Base-by-base conservation (phyloP, 2,329 filamentous ascomycete species). In the Fusarium xyrophilum region DNA sequence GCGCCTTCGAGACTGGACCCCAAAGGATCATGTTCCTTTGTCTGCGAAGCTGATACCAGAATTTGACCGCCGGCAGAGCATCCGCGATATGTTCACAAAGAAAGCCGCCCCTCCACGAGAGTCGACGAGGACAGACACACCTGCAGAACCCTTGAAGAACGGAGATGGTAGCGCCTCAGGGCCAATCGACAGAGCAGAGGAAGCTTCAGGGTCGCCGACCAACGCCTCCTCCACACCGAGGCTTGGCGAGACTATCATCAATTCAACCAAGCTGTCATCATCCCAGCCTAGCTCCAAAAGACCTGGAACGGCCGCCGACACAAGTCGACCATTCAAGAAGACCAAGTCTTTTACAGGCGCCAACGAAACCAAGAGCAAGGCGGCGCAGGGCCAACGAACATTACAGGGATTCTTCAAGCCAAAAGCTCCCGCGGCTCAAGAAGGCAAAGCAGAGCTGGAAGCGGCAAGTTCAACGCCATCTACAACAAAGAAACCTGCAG, bases 41-140 rank as follows among this genome's bases (percentile, higher is more conserved):
- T 98, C 94, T 25, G 94, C 91, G 1, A 93, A 89, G 75, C 84
- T 96, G 13, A 91, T 97, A 58, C 91, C 93, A 3, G 94, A 97
- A 72, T 98, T 98, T 71, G 88, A 94, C 74, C 89, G 90, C 62
- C 88, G 96, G 23, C 87, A 88, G 69, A 97, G 84, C 76, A 97
- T 99, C 75, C 92, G 91, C 72, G 93, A 97, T 75, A 98, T 99
- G 96, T 97, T 98, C 76, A 83, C 83, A 62, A 75, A 83, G 60
- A 71, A 71, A 61, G 60, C 68, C 55, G 50, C 39, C 42, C 33
- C 38, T 54, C 56, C 46, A n/a, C 64, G 48, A 44, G 53, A 52
- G 19, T 54, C 50, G 21, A 17, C 54, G 14, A 60, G 39, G 33
- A 59, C 56, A 28, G 54, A 46, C 28, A 27, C 47, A 21, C 8